Evolutionary conservation across 1,139 yeast species (phyloP).

Genomic region (Candida mesenterica): DNA sequence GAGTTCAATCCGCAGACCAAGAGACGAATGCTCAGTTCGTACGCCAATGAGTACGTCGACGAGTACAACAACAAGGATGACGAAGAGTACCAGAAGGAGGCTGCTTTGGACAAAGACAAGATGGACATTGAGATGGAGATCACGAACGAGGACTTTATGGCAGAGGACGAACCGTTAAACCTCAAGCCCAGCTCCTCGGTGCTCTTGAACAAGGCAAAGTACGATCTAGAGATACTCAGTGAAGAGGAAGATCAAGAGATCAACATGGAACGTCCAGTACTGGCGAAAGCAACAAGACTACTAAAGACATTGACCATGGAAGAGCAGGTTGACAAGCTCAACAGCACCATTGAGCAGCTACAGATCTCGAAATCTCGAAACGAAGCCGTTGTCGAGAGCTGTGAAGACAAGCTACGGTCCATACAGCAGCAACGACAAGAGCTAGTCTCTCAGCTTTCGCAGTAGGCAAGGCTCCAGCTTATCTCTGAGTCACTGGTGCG

Average conservation of each 20-base stretch:
- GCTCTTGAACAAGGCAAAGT: constrained; percentile 11
- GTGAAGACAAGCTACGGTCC: constrained; percentile 7
- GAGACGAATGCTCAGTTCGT: constrained; percentile 9
- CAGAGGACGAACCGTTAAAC: constrained; percentile 11
- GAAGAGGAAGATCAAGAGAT: constrained; percentile 9
- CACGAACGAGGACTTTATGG: constrained; percentile 9
- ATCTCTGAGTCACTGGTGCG: constrained; percentile 1
- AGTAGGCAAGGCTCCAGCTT: too few relatives aligned
- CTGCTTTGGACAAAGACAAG: constrained; percentile 1
- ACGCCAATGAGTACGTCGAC: constrained; percentile 16
- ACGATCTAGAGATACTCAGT: constrained; percentile 14
- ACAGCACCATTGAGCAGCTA: constrained; percentile 4
- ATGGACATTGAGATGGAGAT: constrained; percentile 9
- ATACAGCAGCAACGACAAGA: too few relatives aligned
- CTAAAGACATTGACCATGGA: constrained; percentile 1
- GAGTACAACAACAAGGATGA: constrained; percentile 16
- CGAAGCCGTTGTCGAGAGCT: constrained; percentile 1
- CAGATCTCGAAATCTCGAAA: constrained; percentile 4
- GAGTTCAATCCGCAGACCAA: constrained; percentile 9
- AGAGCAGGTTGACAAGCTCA: constrained; percentile 9
- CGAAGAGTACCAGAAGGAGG: constrained; percentile 10
- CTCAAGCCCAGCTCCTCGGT: constrained; percentile 1
- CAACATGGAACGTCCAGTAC: not conserved
- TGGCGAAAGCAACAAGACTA: constrained; percentile 1
- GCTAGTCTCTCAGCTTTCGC: too few relatives aligned